Percentiles rank a stretch among this genome's conserved stretches.
These are phyloP conservation scores for Penicillium corylophilum DNA, from an alignment of 2,329 filamentous ascomycete species.

Conservation along the genomic window DNA sequence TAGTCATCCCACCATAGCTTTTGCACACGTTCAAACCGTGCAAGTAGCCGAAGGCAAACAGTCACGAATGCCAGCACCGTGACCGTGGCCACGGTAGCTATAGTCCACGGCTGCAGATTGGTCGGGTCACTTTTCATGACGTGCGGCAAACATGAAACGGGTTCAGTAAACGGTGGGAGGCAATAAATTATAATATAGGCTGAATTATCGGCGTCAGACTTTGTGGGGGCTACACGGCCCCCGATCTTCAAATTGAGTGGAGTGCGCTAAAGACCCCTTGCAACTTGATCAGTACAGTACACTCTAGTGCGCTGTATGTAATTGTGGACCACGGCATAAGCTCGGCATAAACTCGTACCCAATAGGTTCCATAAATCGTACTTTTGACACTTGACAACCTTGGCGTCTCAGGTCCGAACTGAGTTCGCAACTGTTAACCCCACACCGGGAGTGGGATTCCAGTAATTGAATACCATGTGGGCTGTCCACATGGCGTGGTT, in stretches of 20 bases:
- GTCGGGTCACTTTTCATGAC: constrained; percentile 14
- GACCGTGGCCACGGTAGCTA: constrained; percentile 43
- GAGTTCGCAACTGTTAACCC: not conserved
- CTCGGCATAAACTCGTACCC: not conserved
- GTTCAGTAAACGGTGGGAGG: not conserved
- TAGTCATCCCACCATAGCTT: constrained; percentile 54
- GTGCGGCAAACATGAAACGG: not conserved
- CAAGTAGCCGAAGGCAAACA: constrained; percentile 44
- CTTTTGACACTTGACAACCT: not conserved
- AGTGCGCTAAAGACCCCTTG: not conserved
- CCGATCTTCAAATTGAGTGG: not conserved
- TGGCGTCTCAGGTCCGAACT: constrained; percentile 2
- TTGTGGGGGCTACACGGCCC: not conserved
- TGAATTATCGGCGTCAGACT: not conserved
- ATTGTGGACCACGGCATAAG: not conserved
- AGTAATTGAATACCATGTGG: not conserved
- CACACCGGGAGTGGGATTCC: not conserved
- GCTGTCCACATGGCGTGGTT: not conserved
- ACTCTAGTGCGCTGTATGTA: not conserved
- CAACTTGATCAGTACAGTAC: not conserved
- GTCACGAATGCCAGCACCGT: constrained; percentile 43
- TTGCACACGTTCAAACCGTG: constrained; percentile 46
- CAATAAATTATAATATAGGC: not conserved
- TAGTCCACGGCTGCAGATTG: constrained; percentile 46
- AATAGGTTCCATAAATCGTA: not conserved